Conservation (phyloP, 192 early-diverging fungal genomes). For the Rhizophagus clarus region DNA sequence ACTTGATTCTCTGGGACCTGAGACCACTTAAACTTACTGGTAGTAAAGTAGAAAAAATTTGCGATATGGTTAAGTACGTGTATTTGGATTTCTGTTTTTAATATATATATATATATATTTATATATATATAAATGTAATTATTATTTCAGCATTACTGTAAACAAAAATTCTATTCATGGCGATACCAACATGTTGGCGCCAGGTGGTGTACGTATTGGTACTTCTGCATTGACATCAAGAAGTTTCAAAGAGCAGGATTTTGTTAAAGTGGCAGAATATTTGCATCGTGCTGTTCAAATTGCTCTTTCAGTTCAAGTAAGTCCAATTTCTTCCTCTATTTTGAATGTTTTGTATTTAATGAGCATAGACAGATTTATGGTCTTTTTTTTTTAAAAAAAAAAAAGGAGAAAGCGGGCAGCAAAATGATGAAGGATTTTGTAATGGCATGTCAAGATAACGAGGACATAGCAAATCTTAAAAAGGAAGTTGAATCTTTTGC, state of each 20-base stretch:
- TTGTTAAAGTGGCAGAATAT: slow-evolving; percentile 94
- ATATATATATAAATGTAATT: too few species aligned
- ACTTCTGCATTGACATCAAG: slow-evolving; percentile 95
- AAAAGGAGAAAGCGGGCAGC: slow-evolving; percentile 64
- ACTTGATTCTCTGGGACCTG: slow-evolving; percentile 97
- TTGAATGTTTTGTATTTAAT: background rate
- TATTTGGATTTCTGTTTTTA: background rate
- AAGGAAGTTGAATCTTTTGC: slow-evolving; percentile 93
- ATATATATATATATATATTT: too few species aligned
- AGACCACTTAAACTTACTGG: slow-evolving; percentile 91
- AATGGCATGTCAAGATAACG: slow-evolving; percentile 71
- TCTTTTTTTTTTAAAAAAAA: background rate
- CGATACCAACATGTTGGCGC: slow-evolving; percentile 92
- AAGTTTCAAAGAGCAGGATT: slow-evolving; percentile 95
- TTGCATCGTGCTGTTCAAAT: slow-evolving; percentile 94
- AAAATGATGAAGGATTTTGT: slow-evolving; percentile 99
- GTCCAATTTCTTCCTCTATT: background rate
- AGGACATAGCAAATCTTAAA: slow-evolving; percentile 81
- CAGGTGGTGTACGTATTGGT: slow-evolving; percentile 97
- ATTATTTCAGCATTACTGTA: slow-evolving; percentile 76
- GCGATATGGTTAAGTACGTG: slow-evolving; percentile 80
- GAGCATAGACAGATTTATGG: background rate
- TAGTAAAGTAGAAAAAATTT: slow-evolving; percentile 98
- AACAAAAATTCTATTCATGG: slow-evolving; percentile 99
- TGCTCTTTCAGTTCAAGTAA: slow-evolving; percentile 80